Evolutionary conservation across 1,139 yeast species (phyloP), one percentile per base, ranked within the genome.

Genomic region (Schwanniomyces etchellsii): DNA sequence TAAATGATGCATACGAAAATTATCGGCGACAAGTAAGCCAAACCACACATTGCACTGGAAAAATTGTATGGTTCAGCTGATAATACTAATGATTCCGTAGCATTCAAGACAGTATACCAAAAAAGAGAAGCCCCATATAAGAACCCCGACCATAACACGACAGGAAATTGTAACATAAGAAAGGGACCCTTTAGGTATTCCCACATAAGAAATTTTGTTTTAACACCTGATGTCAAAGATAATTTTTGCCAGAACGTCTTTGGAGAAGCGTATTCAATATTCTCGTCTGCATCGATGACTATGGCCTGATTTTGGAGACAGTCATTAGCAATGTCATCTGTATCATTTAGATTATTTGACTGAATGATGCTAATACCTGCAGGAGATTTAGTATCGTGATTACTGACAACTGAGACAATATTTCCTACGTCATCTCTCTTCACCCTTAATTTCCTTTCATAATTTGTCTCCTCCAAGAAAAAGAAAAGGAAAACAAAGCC

Each of bases 101-200:
- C 68, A 46, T 70, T 73, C 35, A 72, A 56, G 24, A 73, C 67
- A 31, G 71, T 67, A 45, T 68, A 72, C 74, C 77, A 74, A 33
- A 68, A 64, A 20, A 44, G 37, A 4, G 42, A 43, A 4, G 45
- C 35, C 3, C 48, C 48, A 24, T 42, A 45, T 6, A 41, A 40
- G 26, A 48, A 30, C 5, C 55, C 55, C 6, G 44, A 45, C 39
- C 44, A 47, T 4, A 47, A 37, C 9, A 49, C 40, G 14, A 46
- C 38, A 14, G 53, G 52, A 17, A 36, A 44, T 5, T 36, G 38
- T 6, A 38, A 30, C 35, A 47, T 26, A 34, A 42, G 28, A 36
- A 48, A 40, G 26, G 45, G 48, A 30, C 45, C 31, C 38, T 30
- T 26, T 14, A 59, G 41, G 37, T 53, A 57, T 30, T 57, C 58